Conservation (phyloP, 2,329 filamentous ascomycete species). For the Apiospora kogelbergensis region DNA sequence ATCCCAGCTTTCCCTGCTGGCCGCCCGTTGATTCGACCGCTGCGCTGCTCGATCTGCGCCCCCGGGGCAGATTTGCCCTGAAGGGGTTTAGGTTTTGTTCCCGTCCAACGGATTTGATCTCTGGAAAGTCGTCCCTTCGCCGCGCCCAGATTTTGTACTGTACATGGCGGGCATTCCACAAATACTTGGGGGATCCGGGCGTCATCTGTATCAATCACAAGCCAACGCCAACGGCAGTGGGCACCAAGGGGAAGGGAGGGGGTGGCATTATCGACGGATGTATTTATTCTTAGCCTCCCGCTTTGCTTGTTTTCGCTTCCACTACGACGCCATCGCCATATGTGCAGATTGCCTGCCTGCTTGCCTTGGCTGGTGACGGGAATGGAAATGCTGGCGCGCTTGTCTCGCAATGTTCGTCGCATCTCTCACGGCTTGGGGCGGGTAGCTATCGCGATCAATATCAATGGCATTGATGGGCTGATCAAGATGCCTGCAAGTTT, state of each 20-base stretch:
- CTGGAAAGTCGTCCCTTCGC: background rate
- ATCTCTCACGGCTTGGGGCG: background rate
- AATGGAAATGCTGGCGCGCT: background rate
- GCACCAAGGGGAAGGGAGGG: background rate
- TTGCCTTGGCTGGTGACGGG: background rate
- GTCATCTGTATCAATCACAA: conserved; percentile 7
- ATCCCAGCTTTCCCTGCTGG: background rate
- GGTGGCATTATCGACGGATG: background rate
- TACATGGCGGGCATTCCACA: background rate
- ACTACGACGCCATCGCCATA: background rate
- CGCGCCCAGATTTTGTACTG: background rate
- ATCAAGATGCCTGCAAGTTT: background rate
- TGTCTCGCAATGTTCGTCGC: background rate
- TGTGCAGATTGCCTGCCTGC: background rate
- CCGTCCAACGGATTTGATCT: background rate
- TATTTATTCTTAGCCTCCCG: background rate
- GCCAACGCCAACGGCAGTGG: conserved; percentile 5
- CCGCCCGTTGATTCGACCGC: background rate
- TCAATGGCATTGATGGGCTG: background rate
- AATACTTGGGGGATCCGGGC: background rate
- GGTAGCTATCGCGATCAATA: conserved; percentile 1
- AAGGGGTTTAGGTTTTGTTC: background rate
- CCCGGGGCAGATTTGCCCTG: background rate
- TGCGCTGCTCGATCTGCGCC: background rate
- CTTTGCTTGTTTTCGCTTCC: conserved; percentile 3